A percentile compares a stretch with the other conserved stretches of the same genome.
Evolutionary conservation across 2,329 filamentous ascomycete genomes (phyloP).

Genomic region (Ceratocystis alfenasii): DNA sequence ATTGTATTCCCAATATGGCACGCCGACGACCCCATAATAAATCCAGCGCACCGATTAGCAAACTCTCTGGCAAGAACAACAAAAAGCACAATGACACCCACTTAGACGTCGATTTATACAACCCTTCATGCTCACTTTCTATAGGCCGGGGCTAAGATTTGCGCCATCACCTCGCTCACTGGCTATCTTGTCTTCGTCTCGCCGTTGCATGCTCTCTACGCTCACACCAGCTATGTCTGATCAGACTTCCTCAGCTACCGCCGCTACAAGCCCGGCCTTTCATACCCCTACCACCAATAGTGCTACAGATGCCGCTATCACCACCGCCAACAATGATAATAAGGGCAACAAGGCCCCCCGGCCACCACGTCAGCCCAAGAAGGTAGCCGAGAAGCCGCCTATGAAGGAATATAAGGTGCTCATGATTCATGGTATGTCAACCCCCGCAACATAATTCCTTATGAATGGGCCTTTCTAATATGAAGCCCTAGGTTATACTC

Average conservation of each 20-base stretch:
- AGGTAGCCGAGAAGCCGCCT: slow-evolving; percentile 16
- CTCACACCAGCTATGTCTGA: slow-evolving; percentile 17
- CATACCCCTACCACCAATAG: not conserved
- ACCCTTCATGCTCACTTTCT: slow-evolving; percentile 7
- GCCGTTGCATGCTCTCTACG: slow-evolving; percentile 7
- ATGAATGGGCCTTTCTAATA: slow-evolving; percentile 1
- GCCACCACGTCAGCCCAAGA: slow-evolving; percentile 18
- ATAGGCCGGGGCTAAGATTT: slow-evolving; percentile 5
- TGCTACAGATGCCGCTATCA: not conserved
- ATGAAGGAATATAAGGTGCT: slow-evolving; percentile 53
- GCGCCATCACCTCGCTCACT: not conserved
- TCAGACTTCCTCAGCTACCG: not conserved
- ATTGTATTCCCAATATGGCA: slow-evolving; percentile 11
- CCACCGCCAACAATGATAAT: not conserved
- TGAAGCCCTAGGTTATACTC: slow-evolving; percentile 58
- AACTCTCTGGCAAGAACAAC: not conserved
- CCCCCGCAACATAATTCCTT: not conserved
- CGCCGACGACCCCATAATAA: slow-evolving; percentile 6
- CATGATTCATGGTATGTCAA: slow-evolving; percentile 56
- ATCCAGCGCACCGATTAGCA: not conserved
- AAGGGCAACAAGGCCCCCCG: slow-evolving; percentile 14
- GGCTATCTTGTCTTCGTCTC: not conserved
- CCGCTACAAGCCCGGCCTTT: not conserved
- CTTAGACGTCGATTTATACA: not conserved
- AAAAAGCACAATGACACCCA: not conserved